Evolutionary conservation across 2,329 filamentous ascomycete species (phyloP).

Genomic region (Penicillium sp.): DNA sequence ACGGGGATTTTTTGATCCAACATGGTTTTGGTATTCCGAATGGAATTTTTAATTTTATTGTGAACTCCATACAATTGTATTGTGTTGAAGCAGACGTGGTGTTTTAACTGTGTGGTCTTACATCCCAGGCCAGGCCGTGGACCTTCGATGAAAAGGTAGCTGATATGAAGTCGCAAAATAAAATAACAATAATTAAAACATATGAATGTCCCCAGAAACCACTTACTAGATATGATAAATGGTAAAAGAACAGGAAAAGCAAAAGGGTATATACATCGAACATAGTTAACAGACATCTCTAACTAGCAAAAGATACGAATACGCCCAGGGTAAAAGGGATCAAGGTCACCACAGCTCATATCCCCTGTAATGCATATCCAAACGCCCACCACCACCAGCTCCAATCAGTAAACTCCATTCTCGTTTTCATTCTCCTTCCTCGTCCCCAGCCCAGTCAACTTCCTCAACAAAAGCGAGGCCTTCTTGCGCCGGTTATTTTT

Average conservation of each 20-base stretch:
- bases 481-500: slow-evolving; percentile 11
- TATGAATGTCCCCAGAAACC: neutral
- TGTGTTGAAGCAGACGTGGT: too few relatives aligned
- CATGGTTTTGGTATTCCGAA: neutral
- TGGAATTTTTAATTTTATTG: neutral
- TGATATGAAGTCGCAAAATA: neutral
- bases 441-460: slow-evolving; percentile 19
- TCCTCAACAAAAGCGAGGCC: slow-evolving; percentile 22
- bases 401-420: neutral
- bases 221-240: neutral
- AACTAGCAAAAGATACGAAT: neutral
- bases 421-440: slow-evolving; percentile 3
- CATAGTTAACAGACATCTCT: neutral
- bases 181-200: neutral
- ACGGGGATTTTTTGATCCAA: neutral
- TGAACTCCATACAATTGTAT: too few relatives aligned
- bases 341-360: neutral
- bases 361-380: neutral
- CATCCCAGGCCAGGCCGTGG: neutral
- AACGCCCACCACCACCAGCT: neutral
- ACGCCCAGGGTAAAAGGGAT: neutral
- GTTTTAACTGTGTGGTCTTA: too few relatives aligned
- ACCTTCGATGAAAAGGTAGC: neutral
- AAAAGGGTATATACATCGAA: slow-evolving; percentile 2
- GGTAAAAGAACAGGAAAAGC: neutral